Evolutionary conservation across 768 basidiomycete genomes (phyloP).

Genomic region (Tulasnella sp.): DNA sequence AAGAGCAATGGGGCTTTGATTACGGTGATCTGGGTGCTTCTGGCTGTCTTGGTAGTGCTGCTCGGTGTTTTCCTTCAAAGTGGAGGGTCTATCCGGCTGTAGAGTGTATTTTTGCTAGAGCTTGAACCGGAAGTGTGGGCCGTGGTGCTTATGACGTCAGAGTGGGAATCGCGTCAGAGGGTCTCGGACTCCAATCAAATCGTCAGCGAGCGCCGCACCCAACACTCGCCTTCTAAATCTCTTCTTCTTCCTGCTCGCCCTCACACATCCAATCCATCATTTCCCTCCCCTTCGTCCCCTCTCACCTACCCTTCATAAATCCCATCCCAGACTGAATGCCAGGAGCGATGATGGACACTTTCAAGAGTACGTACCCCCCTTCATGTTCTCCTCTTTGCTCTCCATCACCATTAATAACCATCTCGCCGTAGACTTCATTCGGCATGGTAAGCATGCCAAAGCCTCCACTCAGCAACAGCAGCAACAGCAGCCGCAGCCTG

Average conservation of each 20-base stretch:
- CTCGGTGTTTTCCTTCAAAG: conserved; percentile 22
- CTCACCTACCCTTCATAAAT: background rate
- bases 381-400: conserved; percentile 24
- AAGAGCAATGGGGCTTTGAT: conserved; percentile 26
- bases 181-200: background rate
- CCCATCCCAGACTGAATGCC: conserved; percentile 5
- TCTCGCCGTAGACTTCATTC: conserved; percentile 58
- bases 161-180: background rate
- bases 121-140: background rate
- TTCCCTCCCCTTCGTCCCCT: background rate
- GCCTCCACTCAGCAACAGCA: conserved; percentile 31
- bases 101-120: background rate
- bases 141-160: conserved; percentile 10
- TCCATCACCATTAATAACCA: conserved; percentile 22
- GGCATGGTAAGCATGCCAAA: conserved; percentile 63
- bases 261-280: background rate
- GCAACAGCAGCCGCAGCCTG: conserved; percentile 29
- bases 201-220: background rate
- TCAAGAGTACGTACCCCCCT: conserved; percentile 59
- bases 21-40: conserved; percentile 28
- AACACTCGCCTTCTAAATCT: background rate
- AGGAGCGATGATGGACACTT: conserved; percentile 60
- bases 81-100: background rate
- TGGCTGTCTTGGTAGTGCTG: conserved; percentile 29
- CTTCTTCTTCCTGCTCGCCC: background rate